These are phyloP conservation scores for Neurospora intermedia DNA, from an alignment of 495 filamentous ascomycete species.

Conservation along the genomic window DNA sequence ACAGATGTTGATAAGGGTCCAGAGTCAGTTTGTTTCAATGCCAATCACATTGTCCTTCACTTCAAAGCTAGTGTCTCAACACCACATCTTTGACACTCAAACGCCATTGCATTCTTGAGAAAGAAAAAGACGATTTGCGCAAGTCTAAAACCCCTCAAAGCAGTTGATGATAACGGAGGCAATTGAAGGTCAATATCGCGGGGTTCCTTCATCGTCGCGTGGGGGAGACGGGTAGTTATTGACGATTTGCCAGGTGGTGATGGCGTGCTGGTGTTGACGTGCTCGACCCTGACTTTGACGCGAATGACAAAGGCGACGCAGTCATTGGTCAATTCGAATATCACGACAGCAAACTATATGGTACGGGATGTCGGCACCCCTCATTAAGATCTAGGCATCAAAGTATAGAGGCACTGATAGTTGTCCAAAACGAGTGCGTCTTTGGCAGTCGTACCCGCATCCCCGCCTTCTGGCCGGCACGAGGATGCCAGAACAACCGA, in stretches of 20 bases:
- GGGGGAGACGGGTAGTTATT: neutral
- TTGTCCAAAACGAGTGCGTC: too few species aligned
- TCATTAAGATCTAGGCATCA: neutral
- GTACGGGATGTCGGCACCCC: neutral
- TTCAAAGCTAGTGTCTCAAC: neutral
- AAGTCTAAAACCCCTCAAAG: neutral
- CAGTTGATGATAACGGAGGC: neutral
- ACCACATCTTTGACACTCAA: neutral
- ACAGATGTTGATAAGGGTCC: too few species aligned
- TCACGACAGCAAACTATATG: neutral
- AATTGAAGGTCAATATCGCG: neutral
- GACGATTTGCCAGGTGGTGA: neutral
- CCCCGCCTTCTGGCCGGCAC: neutral
- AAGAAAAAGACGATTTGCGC: neutral
- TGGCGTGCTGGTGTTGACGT: constrained; percentile 18
- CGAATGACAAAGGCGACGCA: neutral
- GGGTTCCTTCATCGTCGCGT: neutral
- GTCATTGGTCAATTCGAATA: constrained; percentile 3
- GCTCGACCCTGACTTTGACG: constrained; percentile 10
- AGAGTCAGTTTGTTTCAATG: too few species aligned
- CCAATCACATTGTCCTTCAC: too few species aligned
- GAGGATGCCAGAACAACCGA: neutral
- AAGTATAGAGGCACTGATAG: too few species aligned
- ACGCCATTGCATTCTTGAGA: neutral
- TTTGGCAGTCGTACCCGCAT: neutral